Conservation (phyloP, 208 protist species). For the Leishmania tarentolae region DNA sequence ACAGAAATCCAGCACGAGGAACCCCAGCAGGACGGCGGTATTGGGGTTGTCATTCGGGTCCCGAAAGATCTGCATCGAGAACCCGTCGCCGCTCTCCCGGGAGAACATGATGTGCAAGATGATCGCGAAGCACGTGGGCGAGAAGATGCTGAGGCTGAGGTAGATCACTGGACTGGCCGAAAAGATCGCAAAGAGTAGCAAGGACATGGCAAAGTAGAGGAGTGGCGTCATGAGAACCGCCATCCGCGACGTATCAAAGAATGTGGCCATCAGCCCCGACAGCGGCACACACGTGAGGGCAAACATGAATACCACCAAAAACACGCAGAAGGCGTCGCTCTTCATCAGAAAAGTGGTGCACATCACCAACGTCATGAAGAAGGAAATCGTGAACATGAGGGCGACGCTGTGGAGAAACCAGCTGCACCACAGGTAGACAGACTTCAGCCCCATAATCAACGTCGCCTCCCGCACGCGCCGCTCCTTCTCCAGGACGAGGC, state of each 20-base stretch:
- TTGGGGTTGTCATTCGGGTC: constrained; percentile 1
- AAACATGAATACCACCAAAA: constrained; percentile 64
- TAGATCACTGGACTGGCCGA: neutral
- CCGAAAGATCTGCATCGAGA: neutral
- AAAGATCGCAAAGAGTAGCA: constrained; percentile 14
- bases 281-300: constrained; percentile 44
- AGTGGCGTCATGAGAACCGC: constrained; percentile 64
- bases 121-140: constrained; percentile 40
- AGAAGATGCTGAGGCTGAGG: constrained; percentile 34
- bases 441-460: constrained; percentile 79
- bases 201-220: constrained; percentile 60
- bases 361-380: constrained; percentile 37
- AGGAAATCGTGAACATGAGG: constrained; percentile 34
- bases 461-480: constrained; percentile 73
- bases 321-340: constrained; percentile 44
- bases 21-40: constrained; percentile 14
- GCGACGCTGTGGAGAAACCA: constrained; percentile 58
- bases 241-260: constrained; percentile 69
- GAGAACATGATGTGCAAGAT: constrained; percentile 33
- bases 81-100: constrained; percentile 27
- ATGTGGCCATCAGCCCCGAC: constrained; percentile 43
- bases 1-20: constrained; percentile 42
- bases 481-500: constrained; percentile 83
- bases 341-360: constrained; percentile 44
- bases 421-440: constrained; percentile 40